Percentiles rank a stretch among this genome's conserved stretches.
phyloP scores from a whole-genome alignment of 192 early-diverging fungal species.

The Coemansia sp. region DNA sequence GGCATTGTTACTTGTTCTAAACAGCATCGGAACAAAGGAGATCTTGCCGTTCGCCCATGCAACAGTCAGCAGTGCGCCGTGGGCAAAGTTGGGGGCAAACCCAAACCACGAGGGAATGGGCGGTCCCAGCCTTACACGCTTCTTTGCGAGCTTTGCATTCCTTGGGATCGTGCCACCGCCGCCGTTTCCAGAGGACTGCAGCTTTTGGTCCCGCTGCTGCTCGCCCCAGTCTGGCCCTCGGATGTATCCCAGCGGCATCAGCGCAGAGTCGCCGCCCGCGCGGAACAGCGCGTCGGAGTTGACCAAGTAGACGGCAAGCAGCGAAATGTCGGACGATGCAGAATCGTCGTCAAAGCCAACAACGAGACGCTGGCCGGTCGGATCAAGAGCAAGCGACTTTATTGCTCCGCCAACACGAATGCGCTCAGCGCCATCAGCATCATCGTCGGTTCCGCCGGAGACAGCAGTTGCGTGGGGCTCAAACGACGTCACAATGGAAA shows the following conservation, averaged over 20 bases:
- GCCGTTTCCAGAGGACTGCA: neutral
- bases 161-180: neutral
- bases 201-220: slow-evolving; percentile 11
- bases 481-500: slow-evolving; percentile 32
- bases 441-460: slow-evolving; percentile 7
- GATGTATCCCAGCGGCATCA: slow-evolving; percentile 53
- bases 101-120: slow-evolving; percentile 49
- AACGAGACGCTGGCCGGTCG: slow-evolving; percentile 49
- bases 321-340: slow-evolving; percentile 42
- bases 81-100: slow-evolving; percentile 48
- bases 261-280: slow-evolving; percentile 39
- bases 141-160: slow-evolving; percentile 19
- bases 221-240: slow-evolving; percentile 53
- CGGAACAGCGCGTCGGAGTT: slow-evolving; percentile 42
- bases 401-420: slow-evolving; percentile 49
- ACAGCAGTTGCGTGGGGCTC: slow-evolving; percentile 30
- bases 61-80: slow-evolving; percentile 49
- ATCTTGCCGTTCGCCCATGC: slow-evolving; percentile 58
- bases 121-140: slow-evolving; percentile 40
- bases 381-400: slow-evolving; percentile 45
- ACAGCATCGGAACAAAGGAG: slow-evolving; percentile 50
- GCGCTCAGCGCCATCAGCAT: slow-evolving; percentile 12
- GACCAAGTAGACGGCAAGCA: slow-evolving; percentile 51
- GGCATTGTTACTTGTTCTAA: slow-evolving; percentile 5
- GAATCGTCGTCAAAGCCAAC: slow-evolving; percentile 47